Percentiles rank a stretch among this genome's conserved stretches.
Evolutionary conservation across 2,329 filamentous ascomycete genomes (phyloP).

Genomic region (Colletotrichum zoysiae): DNA sequence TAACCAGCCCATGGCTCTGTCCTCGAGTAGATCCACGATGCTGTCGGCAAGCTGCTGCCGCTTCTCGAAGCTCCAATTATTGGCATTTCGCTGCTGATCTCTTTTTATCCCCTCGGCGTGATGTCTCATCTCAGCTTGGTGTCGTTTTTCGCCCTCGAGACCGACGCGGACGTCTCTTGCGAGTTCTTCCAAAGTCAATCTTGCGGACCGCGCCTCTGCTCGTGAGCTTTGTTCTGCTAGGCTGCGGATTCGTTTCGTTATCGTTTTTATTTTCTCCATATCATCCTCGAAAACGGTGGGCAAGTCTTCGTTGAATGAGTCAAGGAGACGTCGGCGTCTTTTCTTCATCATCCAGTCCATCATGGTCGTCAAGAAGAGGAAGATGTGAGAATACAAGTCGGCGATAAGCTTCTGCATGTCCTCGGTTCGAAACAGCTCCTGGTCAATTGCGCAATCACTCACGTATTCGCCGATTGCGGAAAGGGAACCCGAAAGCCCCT

Average conservation of each 20-base stretch:
- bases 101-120: neutral
- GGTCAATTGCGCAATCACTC: slow-evolving; percentile 26
- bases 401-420: slow-evolving; percentile 37
- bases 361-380: slow-evolving; percentile 43
- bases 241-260: slow-evolving; percentile 24
- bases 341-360: slow-evolving; percentile 45
- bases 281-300: slow-evolving; percentile 33
- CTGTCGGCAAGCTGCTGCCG: neutral
- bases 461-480: slow-evolving; percentile 43
- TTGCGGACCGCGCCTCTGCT: slow-evolving; percentile 38
- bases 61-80: neutral
- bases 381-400: slow-evolving; percentile 46
- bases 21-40: slow-evolving; percentile 7
- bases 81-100: neutral
- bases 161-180: slow-evolving; percentile 36
- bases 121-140: slow-evolving; percentile 13
- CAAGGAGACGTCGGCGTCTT: slow-evolving; percentile 32
- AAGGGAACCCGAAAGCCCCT: slow-evolving; percentile 42
- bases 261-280: slow-evolving; percentile 38
- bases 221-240: slow-evolving; percentile 30
- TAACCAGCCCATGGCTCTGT: neutral
- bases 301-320: slow-evolving; percentile 44
- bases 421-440: slow-evolving; percentile 37
- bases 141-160: slow-evolving; percentile 23
- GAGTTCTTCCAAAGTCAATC: slow-evolving; percentile 18